phyloP scores from a whole-genome alignment of 2,329 filamentous ascomycete species.

The Hypomyces perniciosus region DNA sequence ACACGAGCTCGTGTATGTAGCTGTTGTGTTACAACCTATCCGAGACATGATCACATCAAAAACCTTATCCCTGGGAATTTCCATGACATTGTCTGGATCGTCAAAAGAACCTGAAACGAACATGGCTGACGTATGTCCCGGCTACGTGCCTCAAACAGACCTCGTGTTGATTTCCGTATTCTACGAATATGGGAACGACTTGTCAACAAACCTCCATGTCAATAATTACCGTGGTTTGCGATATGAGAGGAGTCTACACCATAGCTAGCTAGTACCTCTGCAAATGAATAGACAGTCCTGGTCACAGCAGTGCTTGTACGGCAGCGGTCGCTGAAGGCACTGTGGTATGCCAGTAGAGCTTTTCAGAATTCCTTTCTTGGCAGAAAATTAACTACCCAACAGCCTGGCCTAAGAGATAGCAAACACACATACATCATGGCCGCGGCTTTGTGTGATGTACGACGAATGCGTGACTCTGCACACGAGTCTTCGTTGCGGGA shows the following conservation, averaged over 20 bases:
- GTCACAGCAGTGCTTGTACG: too few relatives aligned
- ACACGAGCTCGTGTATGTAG: slow-evolving; percentile 12
- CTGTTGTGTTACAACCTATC: slow-evolving; percentile 9
- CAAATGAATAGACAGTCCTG: too few relatives aligned
- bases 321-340: too few relatives aligned
- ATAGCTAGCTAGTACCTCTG: too few relatives aligned
- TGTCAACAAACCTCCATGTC: too few relatives aligned
- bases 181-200: too few relatives aligned
- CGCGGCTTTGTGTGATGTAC: too few relatives aligned
- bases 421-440: too few relatives aligned
- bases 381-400: not conserved
- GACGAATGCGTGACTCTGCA: not conserved
- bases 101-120: slow-evolving; percentile 8
- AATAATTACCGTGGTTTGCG: too few relatives aligned
- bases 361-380: not conserved
- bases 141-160: slow-evolving; percentile 5
- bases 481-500: not conserved
- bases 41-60: slow-evolving; percentile 12
- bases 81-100: not conserved
- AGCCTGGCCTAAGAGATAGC: too few relatives aligned
- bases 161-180: slow-evolving; percentile 1
- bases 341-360: not conserved
- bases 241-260: too few relatives aligned
- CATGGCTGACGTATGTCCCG: slow-evolving; percentile 11
- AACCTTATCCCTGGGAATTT: slow-evolving; percentile 11